Base-by-base conservation (phyloP, 2,329 filamentous ascomycete genomes). In the Sphaerulina populicola region DNA sequence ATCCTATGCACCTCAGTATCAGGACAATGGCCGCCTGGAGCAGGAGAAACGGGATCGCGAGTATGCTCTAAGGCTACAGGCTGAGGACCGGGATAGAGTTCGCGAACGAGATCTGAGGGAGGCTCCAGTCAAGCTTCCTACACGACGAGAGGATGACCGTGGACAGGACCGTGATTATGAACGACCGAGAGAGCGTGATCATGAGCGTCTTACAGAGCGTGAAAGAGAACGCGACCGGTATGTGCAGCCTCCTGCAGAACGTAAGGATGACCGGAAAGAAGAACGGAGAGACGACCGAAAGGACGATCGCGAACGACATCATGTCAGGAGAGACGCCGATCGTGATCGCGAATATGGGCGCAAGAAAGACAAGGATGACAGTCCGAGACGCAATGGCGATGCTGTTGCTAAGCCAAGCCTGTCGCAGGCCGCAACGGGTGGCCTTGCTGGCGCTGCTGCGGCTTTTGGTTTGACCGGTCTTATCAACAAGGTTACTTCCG, bases 111-210 rank as follows among this genome's bases (percentile, higher is more conserved):
- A 62, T 14, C 64, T 66, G 35, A 67, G 54, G 31, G 54, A 44
- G 47, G 27, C 43, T 40, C 40, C 53, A 23, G 51, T 49, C 18
- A 52, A 57, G 44, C 23, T 64, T 61, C 36, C 52, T 29, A 18
- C 68, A 67, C 46, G 62, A 51, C 44, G 67, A 63, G 47, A 63
- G 8, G 59, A 66, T 12, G 67, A 69, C 30, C 62, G 61, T 30
- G 47, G 44, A 29, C 55, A 60, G 33, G 57, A 62, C 31, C 52
- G 52, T 12, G 57, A 57, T 18, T 52, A 56, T 23, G 52, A 54
- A 14, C 49, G 54, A 21, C 31, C 47, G 12, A 46, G 56, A 39
- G 53, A 58, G 11, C 46, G 54, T 9, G 59, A 63, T 8, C 54
- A 59, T 40, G 60, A 62, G 4, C 52, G 51, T 9, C 55, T 62